A percentile compares a stretch with the other conserved stretches of the same genome.
phyloP scores from a whole-genome alignment of 1,284 basidiomycete genomes.

The Phenoliferia sp. region DNA sequence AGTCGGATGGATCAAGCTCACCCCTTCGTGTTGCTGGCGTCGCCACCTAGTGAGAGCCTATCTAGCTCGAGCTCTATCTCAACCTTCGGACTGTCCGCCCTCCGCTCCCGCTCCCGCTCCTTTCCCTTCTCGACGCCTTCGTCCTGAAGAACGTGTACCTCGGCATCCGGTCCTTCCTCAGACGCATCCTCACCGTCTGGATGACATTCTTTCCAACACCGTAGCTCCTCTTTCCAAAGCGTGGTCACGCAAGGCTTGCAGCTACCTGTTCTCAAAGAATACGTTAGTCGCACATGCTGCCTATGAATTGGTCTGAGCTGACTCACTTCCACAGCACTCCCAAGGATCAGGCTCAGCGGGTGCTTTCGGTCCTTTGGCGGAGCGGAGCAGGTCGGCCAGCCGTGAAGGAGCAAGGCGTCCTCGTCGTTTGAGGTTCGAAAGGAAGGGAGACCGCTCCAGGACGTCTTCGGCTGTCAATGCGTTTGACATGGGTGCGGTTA shows the following conservation, averaged over 20 bases:
- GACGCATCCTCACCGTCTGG: slow-evolving; percentile 17
- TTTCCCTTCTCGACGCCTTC: background rate
- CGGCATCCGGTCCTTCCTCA: slow-evolving; percentile 6
- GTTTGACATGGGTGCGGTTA: background rate
- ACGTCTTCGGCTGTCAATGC: slow-evolving; percentile 1
- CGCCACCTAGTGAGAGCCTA: background rate
- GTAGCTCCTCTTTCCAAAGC: slow-evolving; percentile 17
- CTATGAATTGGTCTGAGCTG: background rate
- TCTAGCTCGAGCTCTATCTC: slow-evolving; percentile 11
- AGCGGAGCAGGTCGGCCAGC: slow-evolving; percentile 4
- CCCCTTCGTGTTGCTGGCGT: too few relatives aligned
- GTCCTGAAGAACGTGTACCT: slow-evolving; percentile 6
- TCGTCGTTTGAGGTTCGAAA: slow-evolving; percentile 11
- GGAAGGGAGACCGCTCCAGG: slow-evolving; percentile 14
- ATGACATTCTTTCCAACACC: slow-evolving; percentile 25
- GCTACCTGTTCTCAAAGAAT: background rate
- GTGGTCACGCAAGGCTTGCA: slow-evolving; percentile 28
- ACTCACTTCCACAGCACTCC: slow-evolving; percentile 26
- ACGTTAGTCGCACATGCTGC: background rate
- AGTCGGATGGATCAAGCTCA: too few relatives aligned
- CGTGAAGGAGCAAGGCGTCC: slow-evolving; percentile 25
- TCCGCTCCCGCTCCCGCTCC: slow-evolving; percentile 1
- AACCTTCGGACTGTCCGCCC: background rate
- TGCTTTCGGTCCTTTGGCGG: background rate
- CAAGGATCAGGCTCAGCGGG: slow-evolving; percentile 21